Conservation (phyloP, 1,139 yeast genomes). For the Meyerozyma smithsonii region DNA sequence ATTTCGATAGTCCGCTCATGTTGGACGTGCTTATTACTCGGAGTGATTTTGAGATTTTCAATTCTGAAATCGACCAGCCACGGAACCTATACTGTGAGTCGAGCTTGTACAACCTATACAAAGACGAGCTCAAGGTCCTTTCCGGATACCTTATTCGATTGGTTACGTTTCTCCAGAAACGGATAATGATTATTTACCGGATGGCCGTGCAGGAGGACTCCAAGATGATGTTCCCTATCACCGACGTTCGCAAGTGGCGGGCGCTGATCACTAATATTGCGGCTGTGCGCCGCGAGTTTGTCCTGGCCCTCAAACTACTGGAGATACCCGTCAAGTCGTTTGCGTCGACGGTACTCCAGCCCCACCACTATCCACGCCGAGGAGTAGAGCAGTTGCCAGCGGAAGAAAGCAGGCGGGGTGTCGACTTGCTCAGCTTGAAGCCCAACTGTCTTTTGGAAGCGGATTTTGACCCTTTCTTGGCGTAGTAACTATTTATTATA, state of each 20-base stretch:
- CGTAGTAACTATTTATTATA: background rate
- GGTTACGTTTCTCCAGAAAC: constrained; percentile 24
- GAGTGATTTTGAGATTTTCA: constrained; percentile 25
- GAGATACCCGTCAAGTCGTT: constrained; percentile 28
- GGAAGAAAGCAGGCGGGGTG: background rate
- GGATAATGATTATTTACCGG: constrained; percentile 24
- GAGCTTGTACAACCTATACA: constrained; percentile 16
- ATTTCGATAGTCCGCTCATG: constrained; percentile 42
- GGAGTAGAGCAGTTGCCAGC: background rate
- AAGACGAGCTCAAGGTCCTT: constrained; percentile 20
- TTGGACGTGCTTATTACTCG: constrained; percentile 29
- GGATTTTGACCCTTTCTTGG: background rate
- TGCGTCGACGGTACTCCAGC: constrained; percentile 20
- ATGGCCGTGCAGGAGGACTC: constrained; percentile 25
- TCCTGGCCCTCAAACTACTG: constrained; percentile 19
- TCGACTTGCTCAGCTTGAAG: constrained; percentile 1
- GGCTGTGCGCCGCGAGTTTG: constrained; percentile 22
- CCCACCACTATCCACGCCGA: constrained; percentile 25
- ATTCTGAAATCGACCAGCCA: constrained; percentile 17
- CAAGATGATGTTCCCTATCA: constrained; percentile 24
- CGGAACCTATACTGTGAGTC: constrained; percentile 9
- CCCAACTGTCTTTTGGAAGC: background rate
- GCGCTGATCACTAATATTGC: constrained; percentile 23
- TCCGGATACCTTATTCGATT: constrained; percentile 32
- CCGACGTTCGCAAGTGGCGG: constrained; percentile 28